phyloP scores from a whole-genome alignment of 345 rosid species.

The Xanthoceras sorbifolium region DNA sequence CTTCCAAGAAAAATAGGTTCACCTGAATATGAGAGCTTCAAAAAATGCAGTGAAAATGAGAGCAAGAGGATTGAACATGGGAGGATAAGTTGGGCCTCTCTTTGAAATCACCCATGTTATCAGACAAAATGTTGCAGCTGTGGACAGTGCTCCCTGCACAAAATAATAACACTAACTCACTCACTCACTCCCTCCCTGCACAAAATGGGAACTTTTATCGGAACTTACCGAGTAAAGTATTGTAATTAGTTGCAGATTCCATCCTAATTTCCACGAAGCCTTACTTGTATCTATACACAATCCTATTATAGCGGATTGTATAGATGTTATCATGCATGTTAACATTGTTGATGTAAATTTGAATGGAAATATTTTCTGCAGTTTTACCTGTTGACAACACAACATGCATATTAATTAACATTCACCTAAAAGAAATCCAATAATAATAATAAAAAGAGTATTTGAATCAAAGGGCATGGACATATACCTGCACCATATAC shows the following conservation, averaged over 20 bases:
- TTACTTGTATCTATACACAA: slow-evolving; percentile 30
- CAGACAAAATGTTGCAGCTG: slow-evolving; percentile 41
- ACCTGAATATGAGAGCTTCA: slow-evolving; percentile 42
- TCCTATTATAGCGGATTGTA: slow-evolving; percentile 38
- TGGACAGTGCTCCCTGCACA: slow-evolving; percentile 47
- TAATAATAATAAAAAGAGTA: too few species aligned
- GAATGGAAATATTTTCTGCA: slow-evolving; percentile 37
- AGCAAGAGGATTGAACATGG: slow-evolving; percentile 56
- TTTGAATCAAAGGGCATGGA: too few species aligned
- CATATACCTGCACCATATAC: slow-evolving; percentile 45
- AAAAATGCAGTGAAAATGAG: slow-evolving; percentile 43
- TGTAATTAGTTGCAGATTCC: slow-evolving; percentile 44
- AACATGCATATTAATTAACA: too few species aligned
- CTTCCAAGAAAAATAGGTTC: slow-evolving; percentile 20
- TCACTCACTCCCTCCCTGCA: background rate
- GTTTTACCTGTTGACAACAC: slow-evolving; percentile 29
- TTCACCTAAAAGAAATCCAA: too few species aligned
- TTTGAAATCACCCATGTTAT: slow-evolving; percentile 34
- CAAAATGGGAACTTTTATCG: too few species aligned
- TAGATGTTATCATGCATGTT: slow-evolving; percentile 40
- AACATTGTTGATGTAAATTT: slow-evolving; percentile 50
- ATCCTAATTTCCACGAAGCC: slow-evolving; percentile 39
- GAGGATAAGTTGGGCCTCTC: slow-evolving; percentile 53
- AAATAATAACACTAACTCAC: too few species aligned
- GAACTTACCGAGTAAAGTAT: slow-evolving; percentile 47